Evolutionary conservation across 2,329 filamentous ascomycete genomes (phyloP), one percentile per base, ranked within the genome.

Genomic region (Fusarium sp.): DNA sequence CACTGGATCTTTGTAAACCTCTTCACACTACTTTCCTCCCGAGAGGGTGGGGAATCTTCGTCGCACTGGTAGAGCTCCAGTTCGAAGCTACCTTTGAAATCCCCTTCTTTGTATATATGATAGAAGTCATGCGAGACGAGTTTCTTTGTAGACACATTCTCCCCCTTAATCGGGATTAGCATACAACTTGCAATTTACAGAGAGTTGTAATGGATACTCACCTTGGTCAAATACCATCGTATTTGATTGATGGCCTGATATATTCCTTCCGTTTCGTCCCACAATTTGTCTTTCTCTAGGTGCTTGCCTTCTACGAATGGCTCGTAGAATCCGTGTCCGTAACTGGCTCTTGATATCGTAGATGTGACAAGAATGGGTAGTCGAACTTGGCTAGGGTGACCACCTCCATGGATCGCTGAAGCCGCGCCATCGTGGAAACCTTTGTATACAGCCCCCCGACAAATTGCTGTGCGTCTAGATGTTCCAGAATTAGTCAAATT

Each of bases 381-480:
- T 9, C 26, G 1, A 11, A 44, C 32, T 1, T 20, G n/a, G 1
- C 44, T 26, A 34, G 7, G 15, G 6, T 20, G 1, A 6, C 49
- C 26, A n/a, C 40, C 1, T 9, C 2, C 8, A 17, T 44, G 14
- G 12, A 10, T 19, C 2, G 19, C 49, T 17, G 26, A 24, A 24
- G 38, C 26, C 8, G 20, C 49, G n/a, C 26, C 19, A 32, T 52
- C 38, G 1, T 52, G 48, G 1, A 52, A 52, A n/a, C 51, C 51
- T 4, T 54, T 54, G 4, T 54, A 54, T 7, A 54, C 43, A 6
- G 51, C 51, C 3, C 51, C 43, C 0, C 51, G 51, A 20, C 51
- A 54, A 12, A 54, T 54, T 6, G 51, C 51, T 2, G 51, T 54
- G 19, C 51, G 51, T 7, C 51, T 54, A 15, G 10, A n/a, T 4